Conservation (phyloP, 768 basidiomycete species). For the Pisolithus sp. region DNA sequence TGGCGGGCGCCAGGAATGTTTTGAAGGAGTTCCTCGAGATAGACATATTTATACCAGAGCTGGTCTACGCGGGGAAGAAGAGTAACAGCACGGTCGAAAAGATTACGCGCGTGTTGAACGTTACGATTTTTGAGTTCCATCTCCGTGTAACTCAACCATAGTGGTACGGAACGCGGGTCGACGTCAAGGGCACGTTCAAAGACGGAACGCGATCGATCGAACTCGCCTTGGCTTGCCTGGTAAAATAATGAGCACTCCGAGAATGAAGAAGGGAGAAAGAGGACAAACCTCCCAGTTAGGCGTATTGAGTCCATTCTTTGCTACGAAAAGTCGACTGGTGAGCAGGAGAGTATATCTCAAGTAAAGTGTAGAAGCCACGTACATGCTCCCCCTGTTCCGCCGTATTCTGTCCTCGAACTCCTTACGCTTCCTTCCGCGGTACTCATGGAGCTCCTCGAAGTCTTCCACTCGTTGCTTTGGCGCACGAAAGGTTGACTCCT, state of each 20-base stretch:
- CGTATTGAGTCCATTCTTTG: conserved; percentile 84
- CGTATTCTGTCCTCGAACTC: conserved; percentile 90
- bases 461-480: conserved; percentile 96
- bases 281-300: conserved; percentile 71
- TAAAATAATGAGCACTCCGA: conserved; percentile 2
- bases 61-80: conserved; percentile 94
- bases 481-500: conserved; percentile 86
- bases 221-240: conserved; percentile 93
- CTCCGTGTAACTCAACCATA: conserved; percentile 94
- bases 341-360: neutral
- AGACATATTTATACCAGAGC: conserved; percentile 99
- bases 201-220: conserved; percentile 87
- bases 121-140: conserved; percentile 98
- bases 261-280: neutral
- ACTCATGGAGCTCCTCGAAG: conserved; percentile 86
- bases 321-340: conserved; percentile 29
- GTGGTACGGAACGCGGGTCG: conserved; percentile 79
- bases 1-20: conserved; percentile 96
- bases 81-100: conserved; percentile 96
- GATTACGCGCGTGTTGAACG: conserved; percentile 92
- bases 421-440: conserved; percentile 84
- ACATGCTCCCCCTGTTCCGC: conserved; percentile 78
- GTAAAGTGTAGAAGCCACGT: conserved; percentile 19
- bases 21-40: conserved; percentile 93
- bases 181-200: conserved; percentile 97